These are phyloP conservation scores for Stylonectria norvegica DNA, from an alignment of 2,329 filamentous ascomycete species.

Conservation along the genomic window DNA sequence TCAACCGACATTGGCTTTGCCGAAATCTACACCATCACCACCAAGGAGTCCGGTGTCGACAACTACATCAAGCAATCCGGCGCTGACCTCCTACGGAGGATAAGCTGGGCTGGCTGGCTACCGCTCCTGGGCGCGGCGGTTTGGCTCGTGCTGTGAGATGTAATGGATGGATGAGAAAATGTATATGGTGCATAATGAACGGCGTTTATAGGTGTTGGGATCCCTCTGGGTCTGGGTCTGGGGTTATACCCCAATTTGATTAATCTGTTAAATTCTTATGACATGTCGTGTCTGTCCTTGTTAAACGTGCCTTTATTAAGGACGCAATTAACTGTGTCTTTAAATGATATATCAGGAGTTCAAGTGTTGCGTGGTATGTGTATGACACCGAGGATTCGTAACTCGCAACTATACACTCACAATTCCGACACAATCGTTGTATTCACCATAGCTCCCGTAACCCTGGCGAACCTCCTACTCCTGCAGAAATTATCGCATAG, in stretches of 20 bases:
- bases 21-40: conserved; percentile 68
- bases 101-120: conserved; percentile 39
- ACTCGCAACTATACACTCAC: too few species aligned
- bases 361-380: too few species aligned
- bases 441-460: too few species aligned
- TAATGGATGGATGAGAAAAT: too few species aligned
- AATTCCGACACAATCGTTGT: too few species aligned
- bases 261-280: conserved; percentile 9
- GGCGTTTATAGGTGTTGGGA: conserved; percentile 19
- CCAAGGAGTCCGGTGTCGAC: conserved; percentile 38
- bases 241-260: conserved; percentile 17
- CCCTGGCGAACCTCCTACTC: too few species aligned
- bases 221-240: conserved; percentile 1
- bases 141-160: conserved; percentile 37
- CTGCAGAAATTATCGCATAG: too few species aligned
- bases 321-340: too few species aligned
- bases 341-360: too few species aligned
- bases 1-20: conserved; percentile 73
- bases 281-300: too few species aligned
- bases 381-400: too few species aligned
- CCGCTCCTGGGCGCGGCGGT: conserved; percentile 39
- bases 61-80: conserved; percentile 30
- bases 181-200: conserved; percentile 23
- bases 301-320: too few species aligned
- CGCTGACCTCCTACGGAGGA: conserved; percentile 19